Evolutionary conservation across 1,284 basidiomycete species (phyloP), one percentile per base, ranked within the genome.

Genomic region (Apiotrichum laibachii): DNA sequence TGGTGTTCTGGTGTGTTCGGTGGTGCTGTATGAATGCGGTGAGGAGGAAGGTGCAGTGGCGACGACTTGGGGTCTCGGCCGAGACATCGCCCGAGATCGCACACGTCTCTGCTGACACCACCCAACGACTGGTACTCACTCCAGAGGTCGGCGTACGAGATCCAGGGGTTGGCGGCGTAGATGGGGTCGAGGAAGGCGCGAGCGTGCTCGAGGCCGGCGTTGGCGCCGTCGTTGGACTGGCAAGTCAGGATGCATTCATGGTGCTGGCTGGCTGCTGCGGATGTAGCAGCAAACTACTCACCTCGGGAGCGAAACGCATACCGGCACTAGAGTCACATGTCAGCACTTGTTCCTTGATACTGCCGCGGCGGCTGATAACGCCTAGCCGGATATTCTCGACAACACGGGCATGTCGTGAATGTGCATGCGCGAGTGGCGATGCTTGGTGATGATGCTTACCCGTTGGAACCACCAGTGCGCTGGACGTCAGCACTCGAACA

Each of bases 381-480:
- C 26, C 26, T 31, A n/a, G 19, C n/a, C 11, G 21, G 22, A 18
- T 22, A 26, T 33, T 47, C 26, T 13, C 47, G 6, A 34, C 16
- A 18, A n/a, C 2, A 35, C 11, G 8, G 9, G 5, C 7, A 12
- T 19, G n/a, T 16, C 15, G 39, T 40, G 9, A 11, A 40, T 40
- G 5, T 40, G 13, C 13, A 40, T 10, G 39, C 39, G 13, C 18
- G 6, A 13, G 37, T 37, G 15, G 37, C 37, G 8, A 31, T 31
- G 7, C 6, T 19, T 44, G 6, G 37, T 37, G 15, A 10, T 10
- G 8, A 31, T 31, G 59, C 71, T 65, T 39, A 71, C 73, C 81
- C 82, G 66, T 82, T 82, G 42, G 79, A 80, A 44, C 82, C 82
- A 26, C 82, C 82, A 43, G 80, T 82, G 60, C 81, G 73, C 75